phyloP scores from a whole-genome alignment of 2,329 filamentous ascomycete genomes.

The Reticulascus tulasneorum region DNA sequence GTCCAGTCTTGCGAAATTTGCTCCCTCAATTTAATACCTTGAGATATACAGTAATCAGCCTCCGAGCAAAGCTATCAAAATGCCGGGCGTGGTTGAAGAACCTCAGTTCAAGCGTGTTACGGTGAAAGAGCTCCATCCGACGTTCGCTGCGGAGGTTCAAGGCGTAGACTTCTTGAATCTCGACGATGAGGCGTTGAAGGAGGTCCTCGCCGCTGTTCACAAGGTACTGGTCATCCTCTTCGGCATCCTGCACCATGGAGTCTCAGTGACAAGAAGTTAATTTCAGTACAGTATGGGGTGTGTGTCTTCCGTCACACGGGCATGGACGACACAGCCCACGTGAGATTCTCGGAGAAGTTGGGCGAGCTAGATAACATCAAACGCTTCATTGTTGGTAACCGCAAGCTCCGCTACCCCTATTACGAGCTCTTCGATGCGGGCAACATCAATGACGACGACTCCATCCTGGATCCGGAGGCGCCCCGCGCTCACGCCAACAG shows the following conservation, averaged over 20 bases:
- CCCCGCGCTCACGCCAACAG: slow-evolving; percentile 35
- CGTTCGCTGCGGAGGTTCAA: slow-evolving; percentile 19
- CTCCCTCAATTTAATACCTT: not conserved
- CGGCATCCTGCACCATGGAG: not conserved
- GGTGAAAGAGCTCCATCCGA: slow-evolving; percentile 23
- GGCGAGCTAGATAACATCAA: slow-evolving; percentile 38
- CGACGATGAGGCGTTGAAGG: not conserved
- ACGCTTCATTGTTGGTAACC: no score
- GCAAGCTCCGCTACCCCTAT: no score
- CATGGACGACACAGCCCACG: slow-evolving; percentile 46
- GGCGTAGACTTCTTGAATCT: slow-evolving; percentile 10
- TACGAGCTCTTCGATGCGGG: slow-evolving; percentile 54
- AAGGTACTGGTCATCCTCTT: slow-evolving; percentile 2
- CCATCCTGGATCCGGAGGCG: slow-evolving; percentile 21
- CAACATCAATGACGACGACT: slow-evolving; percentile 44
- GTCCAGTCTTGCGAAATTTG: not conserved
- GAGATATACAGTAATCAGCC: not conserved
- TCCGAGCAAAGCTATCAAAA: not conserved
- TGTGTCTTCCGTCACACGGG: slow-evolving; percentile 46
- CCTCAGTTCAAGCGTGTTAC: slow-evolving; percentile 17
- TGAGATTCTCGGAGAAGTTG: slow-evolving; percentile 44
- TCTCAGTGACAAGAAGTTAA: slow-evolving; percentile 1
- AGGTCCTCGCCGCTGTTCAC: slow-evolving; percentile 5
- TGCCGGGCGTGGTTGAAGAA: no score
- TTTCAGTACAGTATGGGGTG: slow-evolving; percentile 50